Evolutionary conservation across 2,329 filamentous ascomycete genomes (phyloP).

Genomic region (Phialocephala subalpina): DNA sequence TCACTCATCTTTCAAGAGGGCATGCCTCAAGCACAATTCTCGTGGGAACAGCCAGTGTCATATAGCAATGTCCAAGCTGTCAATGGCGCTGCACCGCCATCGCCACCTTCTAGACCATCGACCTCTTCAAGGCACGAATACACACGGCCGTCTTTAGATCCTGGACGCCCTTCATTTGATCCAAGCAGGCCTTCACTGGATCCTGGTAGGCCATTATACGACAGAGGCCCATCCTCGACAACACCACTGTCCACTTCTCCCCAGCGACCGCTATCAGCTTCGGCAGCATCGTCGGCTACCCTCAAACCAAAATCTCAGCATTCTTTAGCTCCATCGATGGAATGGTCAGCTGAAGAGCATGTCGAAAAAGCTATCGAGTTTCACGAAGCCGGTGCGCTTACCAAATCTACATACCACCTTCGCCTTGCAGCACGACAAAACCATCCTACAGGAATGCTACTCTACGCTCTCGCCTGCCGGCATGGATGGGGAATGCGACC

Average conservation of each 20-base stretch:
- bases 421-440: constrained; percentile 87
- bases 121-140: constrained; percentile 54
- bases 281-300: constrained; percentile 41
- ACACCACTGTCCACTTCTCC: constrained; percentile 48
- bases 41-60: constrained; percentile 65
- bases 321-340: constrained; percentile 63
- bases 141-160: constrained; percentile 54
- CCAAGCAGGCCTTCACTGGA: constrained; percentile 54
- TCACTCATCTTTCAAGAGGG: constrained; percentile 66
- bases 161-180: constrained; percentile 57
- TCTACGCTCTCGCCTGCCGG: constrained; percentile 93
- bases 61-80: constrained; percentile 54
- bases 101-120: constrained; percentile 66
- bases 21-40: constrained; percentile 60
- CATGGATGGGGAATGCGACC: constrained; percentile 98
- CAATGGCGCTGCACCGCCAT: constrained; percentile 61
- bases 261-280: constrained; percentile 41
- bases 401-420: constrained; percentile 96
- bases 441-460: constrained; percentile 91
- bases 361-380: constrained; percentile 88
- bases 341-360: constrained; percentile 86
- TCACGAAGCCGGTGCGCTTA: constrained; percentile 86
- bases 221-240: constrained; percentile 58
- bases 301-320: constrained; percentile 54
- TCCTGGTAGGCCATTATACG: constrained; percentile 55